Percentiles rank a stretch among this genome's conserved stretches.
These are phyloP conservation scores for Paracoccidioides brasiliensis DNA, from an alignment of 2,329 filamentous ascomycete genomes.

Conservation along the genomic window DNA sequence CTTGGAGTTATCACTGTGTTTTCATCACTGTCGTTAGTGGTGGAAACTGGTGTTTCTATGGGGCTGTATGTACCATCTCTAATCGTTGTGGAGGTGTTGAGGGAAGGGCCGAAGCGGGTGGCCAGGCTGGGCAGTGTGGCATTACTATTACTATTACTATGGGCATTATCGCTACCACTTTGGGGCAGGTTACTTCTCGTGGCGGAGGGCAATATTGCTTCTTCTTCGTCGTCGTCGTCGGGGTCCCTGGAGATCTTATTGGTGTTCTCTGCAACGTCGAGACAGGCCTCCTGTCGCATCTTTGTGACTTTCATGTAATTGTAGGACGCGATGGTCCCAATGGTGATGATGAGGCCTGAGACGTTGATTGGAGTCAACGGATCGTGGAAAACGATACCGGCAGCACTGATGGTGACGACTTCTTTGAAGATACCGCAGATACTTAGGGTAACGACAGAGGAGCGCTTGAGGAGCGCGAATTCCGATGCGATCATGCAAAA, in stretches of 20 bases:
- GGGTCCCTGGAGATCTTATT: slow-evolving; percentile 9
- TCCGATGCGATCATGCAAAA: slow-evolving; percentile 96
- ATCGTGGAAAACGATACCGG: slow-evolving; percentile 79
- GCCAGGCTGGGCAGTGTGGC: not conserved
- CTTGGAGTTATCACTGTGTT: not conserved
- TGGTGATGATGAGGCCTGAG: slow-evolving; percentile 74
- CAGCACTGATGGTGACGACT: slow-evolving; percentile 86
- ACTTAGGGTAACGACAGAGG: slow-evolving; percentile 86
- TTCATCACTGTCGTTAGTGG: not conserved
- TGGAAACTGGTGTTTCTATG: not conserved
- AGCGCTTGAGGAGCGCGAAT: slow-evolving; percentile 88
- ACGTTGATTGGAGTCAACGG: slow-evolving; percentile 77
- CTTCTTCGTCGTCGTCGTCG: slow-evolving; percentile 10
- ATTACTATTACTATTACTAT: not conserved
- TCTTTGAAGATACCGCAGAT: slow-evolving; percentile 99
- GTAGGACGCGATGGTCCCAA: slow-evolving; percentile 73
- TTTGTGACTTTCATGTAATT: slow-evolving; percentile 89
- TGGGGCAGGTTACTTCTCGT: not conserved
- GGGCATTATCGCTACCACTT: not conserved
- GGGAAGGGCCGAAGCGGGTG: not conserved
- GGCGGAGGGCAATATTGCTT: not conserved
- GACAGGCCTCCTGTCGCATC: slow-evolving; percentile 65
- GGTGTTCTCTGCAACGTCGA: slow-evolving; percentile 22
- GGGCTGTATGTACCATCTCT: not conserved
- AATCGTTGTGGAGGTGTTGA: not conserved